Percentiles rank a stretch among this genome's conserved stretches.
These are phyloP conservation scores for Aegle marmelos DNA, from an alignment of 345 rosid genomes.

Conservation along the genomic window DNA sequence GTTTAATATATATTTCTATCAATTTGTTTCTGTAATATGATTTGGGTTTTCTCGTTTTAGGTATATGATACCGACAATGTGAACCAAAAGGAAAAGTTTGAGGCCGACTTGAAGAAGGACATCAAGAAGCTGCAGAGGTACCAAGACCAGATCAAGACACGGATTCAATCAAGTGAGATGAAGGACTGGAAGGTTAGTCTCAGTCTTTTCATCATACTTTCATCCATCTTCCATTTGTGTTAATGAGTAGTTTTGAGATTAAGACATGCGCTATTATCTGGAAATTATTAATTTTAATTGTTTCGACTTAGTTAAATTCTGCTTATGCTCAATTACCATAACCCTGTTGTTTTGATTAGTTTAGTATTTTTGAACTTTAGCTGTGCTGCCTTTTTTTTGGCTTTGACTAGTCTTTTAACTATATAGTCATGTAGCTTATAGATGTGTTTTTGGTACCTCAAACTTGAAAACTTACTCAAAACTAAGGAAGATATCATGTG, in stretches of 20 bases:
- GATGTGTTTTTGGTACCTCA: too few species aligned
- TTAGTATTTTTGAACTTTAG: background rate
- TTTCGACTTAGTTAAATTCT: background rate
- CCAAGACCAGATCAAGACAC: conserved; percentile 69
- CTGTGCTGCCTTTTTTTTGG: background rate
- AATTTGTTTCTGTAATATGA: too few species aligned
- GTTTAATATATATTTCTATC: too few species aligned
- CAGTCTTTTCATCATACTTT: background rate
- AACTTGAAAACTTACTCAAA: too few species aligned
- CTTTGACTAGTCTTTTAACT: background rate
- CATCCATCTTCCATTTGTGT: background rate
- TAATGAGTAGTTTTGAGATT: background rate
- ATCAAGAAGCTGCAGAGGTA: conserved; percentile 14
- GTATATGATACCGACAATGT: too few species aligned
- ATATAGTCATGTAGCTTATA: too few species aligned
- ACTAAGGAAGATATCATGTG: too few species aligned
- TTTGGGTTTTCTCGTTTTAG: too few species aligned
- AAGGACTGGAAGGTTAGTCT: too few species aligned
- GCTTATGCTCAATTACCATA: background rate
- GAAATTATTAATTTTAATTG: background rate
- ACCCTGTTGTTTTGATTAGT: background rate
- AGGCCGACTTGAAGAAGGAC: too few species aligned
- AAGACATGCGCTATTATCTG: background rate
- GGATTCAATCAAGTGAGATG: too few species aligned
- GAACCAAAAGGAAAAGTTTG: too few species aligned